Base-by-base conservation (phyloP, 2,329 filamentous ascomycete genomes). In the Teratosphaeria pseudoeucalypti region DNA sequence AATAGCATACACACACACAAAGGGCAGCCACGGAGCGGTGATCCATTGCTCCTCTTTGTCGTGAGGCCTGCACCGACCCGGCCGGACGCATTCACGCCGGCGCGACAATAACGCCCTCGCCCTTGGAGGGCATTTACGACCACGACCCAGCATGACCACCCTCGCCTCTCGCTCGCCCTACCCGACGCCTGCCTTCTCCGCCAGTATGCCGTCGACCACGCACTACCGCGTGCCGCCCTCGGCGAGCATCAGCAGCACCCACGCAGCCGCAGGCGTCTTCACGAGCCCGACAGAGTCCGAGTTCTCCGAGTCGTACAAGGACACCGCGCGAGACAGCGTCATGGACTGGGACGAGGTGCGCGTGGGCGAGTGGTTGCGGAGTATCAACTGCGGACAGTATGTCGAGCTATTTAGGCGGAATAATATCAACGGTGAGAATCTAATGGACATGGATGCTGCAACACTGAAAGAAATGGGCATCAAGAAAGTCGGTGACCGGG, bases 391-490 rank as follows among this genome's bases (percentile, higher is more conserved):
- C 71, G 86, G 87, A 67, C 91, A 97, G 72, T 97, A 99, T 75
- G 91, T 96, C 72, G 86, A 89, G 70, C 76, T 96, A 29, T 96
- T 96, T 75, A 89, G 76, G 86, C 77, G 82, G 71, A 96, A 99
- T 74, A 90, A 97, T 74, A 96, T 99, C 78, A 99, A 94, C 72
- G 94, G 94, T 69, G 91, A 96, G 77, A 96, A 95, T 71, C 80
- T 99, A 53, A 82, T 99, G 67, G 94, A 99, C 76, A 92, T 96
- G 81, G 94, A 99, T 75, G 95, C 96, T 79, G 87, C 91, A 59
- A 90, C 95, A 49, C 81, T 99, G 64, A 95, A 96, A 75, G 94
- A 99, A 74, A 95, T 99, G 85, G 94, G 94, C 52, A 92, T 99
- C 67, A 95, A 96, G 67, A 99, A 97, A 76, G 89, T 99, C 65